Base-by-base conservation (phyloP, 2,329 filamentous ascomycete genomes). In the Podosphaera xanthii region DNA sequence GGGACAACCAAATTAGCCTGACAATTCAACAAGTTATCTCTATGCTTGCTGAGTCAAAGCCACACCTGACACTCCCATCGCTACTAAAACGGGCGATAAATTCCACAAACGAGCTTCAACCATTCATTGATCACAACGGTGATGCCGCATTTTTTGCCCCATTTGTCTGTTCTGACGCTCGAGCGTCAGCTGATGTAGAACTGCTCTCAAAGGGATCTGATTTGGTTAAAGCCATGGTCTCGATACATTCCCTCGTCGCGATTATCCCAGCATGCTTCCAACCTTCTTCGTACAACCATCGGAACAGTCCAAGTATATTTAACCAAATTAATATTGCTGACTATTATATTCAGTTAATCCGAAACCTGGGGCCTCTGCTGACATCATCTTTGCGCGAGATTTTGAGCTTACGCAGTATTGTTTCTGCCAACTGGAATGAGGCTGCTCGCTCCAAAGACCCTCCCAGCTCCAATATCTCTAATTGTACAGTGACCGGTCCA, bases 311-410 rank as follows among this genome's bases (percentile, higher is more conserved):
- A 8, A 78, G 81, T 36, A 78, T 84, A 9, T 86, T 96, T 66
- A 81, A 80, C 59, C 78, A 81, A 34, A 78, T 94, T 64, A 94
- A 94, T 67, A 77, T 94, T 31, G 87, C 83, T 38, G 91, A 97
- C 69, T 83, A 87, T 69, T 94, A 94, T 68, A 75, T 81, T 52
- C 72, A 76, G n/a, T 73, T 96, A 44, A 77, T 94, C 33, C 78
- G 81, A 62, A 81, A 82, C 34, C 77, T 97, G 40, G 89, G 88
- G 2, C 82, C 82, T 33, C 73, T 98, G 14, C 78, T 96, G 63
- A 80, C 86, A 49, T 83, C 84, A 58, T 86, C 88, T 61, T 77
- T 94, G n/a, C 84, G 83, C 70, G 91, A 98, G 70, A 86, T 94
- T 63, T 85, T 90, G 42, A 74, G 83, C 0, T 74, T 96, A 52